Evolutionary conservation across 179 eudicot species (phyloP).

Genomic region (Amaranthus tricolor): DNA sequence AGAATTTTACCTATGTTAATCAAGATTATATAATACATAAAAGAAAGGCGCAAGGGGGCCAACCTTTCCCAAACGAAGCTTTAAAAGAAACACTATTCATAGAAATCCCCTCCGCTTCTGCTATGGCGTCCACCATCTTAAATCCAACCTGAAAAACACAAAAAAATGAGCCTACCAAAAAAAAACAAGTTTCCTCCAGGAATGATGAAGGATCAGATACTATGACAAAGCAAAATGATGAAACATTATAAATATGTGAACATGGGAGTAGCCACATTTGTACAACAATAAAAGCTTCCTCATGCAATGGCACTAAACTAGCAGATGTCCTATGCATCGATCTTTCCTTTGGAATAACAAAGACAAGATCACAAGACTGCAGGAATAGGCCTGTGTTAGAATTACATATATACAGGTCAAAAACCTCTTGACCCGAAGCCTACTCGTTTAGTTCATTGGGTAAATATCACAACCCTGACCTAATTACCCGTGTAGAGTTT

Average conservation of each 20-base stretch:
- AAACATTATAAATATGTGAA: not conserved
- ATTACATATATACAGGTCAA: too few species aligned
- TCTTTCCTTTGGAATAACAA: too few species aligned
- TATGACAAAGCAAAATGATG: too few species aligned
- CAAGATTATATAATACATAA: not conserved
- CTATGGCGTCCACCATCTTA: slow-evolving; percentile 76
- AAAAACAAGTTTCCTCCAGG: not conserved
- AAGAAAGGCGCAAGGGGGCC: slow-evolving; percentile 37
- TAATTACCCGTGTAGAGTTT: too few species aligned
- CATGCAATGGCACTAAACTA: not conserved
- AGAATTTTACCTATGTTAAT: not conserved
- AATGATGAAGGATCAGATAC: too few species aligned
- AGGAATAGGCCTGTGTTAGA: too few species aligned
- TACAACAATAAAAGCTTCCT: not conserved
- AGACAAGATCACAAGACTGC: too few species aligned
- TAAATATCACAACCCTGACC: too few species aligned
- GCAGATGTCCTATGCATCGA: too few species aligned
- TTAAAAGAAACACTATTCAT: slow-evolving; percentile 66
- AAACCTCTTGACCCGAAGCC: too few species aligned
- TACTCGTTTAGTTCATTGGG: too few species aligned
- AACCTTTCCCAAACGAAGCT: slow-evolving; percentile 83
- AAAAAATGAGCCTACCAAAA: not conserved
- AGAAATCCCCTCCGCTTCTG: slow-evolving; percentile 81
- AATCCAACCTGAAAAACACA: slow-evolving; percentile 67
- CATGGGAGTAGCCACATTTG: not conserved